Evolutionary conservation across 164 flowering plant species (phyloP), one percentile per base, ranked within the genome.

Genomic region (Magnolia kwangsiensis): DNA sequence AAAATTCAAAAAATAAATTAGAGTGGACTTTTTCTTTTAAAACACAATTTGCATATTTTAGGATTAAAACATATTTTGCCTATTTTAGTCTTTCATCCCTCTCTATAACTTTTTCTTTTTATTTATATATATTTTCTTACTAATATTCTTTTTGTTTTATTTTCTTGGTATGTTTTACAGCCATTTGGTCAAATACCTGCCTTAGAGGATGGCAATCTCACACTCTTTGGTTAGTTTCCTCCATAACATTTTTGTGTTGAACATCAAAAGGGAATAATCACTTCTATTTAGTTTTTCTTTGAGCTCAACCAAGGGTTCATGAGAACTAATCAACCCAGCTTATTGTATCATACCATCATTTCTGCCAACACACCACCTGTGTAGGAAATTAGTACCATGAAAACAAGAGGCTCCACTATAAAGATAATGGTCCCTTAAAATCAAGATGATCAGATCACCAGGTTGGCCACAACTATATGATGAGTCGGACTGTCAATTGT

Each of bases 111-210:
- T 59, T 19, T 19, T 13, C 4, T 13, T 59, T 59, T 59, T 59
- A 13, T 19, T 13, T 8, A 59, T 13, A 59, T 13, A 19, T 59
- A 13, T 59, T 65, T 65, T 65, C 67, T 65, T 18, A 18, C 24
- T 65, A 14, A 18, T 4, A 14, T 18, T 13, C 1, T 4, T 7
- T 13, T 13, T 65, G 18, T 18, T 19, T 65, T 10, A 4, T 65
- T 18, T 18, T 18, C 20, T 65, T 65, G 2, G 18, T 21, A 8
- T 9, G 18, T 65, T 65, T 14, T 65, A 31, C 75, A 73, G 75
- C 76, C 76, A 4, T 74, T 74, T 31, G 76, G 76, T 45, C 76
- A 74, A 68, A 64, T 37, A 2, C 76, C 76, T 8, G 69, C 69
- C 7, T 18, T 74, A 1, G 51, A 74, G 24, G 76, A 74, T 19